Evolutionary conservation across 371 early-diverging fungal genomes (phyloP).

Genomic region (Mortierella polycephala): DNA sequence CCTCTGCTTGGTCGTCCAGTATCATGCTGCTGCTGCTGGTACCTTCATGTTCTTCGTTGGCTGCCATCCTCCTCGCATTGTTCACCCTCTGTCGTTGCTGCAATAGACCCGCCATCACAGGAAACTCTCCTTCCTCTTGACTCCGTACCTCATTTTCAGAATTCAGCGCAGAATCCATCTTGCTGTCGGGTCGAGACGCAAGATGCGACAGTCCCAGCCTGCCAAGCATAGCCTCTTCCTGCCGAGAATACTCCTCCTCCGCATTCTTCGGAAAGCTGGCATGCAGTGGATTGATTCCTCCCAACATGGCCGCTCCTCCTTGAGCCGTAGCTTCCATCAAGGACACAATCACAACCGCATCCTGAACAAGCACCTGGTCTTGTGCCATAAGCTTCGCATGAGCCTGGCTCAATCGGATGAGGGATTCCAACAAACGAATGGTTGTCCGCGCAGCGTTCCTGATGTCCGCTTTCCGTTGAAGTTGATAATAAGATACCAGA

Average conservation of each 20-base stretch:
- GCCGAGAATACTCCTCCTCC: constrained; percentile 56
- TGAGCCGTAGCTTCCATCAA: constrained; percentile 75
- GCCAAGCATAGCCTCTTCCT: constrained; percentile 34
- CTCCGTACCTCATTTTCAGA: constrained; percentile 2
- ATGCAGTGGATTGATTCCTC: constrained; percentile 62
- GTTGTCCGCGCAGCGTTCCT: constrained; percentile 79
- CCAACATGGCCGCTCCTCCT: constrained; percentile 60
- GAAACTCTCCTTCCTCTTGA: not conserved
- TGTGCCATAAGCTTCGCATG: constrained; percentile 79
- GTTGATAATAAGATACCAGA: constrained; percentile 73
- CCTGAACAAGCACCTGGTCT: constrained; percentile 62
- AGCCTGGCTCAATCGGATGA: constrained; percentile 88
- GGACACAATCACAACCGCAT: constrained; percentile 71
- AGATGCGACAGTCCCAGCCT: constrained; percentile 30
- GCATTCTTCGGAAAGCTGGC: constrained; percentile 68
- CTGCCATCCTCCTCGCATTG: constrained; percentile 3
- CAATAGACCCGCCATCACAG: not conserved
- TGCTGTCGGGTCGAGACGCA: not conserved
- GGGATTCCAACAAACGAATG: constrained; percentile 84
- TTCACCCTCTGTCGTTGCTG: not conserved
- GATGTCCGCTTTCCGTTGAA: constrained; percentile 71
- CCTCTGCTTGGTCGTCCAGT: constrained; percentile 25
- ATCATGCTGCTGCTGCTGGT: constrained; percentile 12
- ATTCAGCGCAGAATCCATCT: not conserved
- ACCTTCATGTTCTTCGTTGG: not conserved